Evolutionary conservation across 345 rosid species (phyloP).

Genomic region (Schrenkiella parvula): DNA sequence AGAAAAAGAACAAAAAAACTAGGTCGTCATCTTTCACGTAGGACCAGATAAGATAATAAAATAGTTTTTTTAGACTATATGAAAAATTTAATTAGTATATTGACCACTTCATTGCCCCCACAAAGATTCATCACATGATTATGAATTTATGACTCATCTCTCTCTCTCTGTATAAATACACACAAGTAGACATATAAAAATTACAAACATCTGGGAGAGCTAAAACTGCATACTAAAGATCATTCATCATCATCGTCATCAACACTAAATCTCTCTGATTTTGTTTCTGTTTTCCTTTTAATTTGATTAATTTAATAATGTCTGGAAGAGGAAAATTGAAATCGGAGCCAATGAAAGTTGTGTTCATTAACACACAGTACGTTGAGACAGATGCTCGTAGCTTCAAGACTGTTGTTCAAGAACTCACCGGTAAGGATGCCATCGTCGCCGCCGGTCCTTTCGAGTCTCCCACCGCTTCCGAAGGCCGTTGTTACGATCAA

Average conservation of each 20-base stretch:
- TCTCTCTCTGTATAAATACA: conserved; percentile 4
- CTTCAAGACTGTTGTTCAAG: conserved; percentile 56
- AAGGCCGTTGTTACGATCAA: not conserved
- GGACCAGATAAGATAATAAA: conserved; percentile 5
- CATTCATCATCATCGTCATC: not conserved
- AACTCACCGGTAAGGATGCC: conserved; percentile 52
- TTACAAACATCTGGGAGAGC: conserved; percentile 10
- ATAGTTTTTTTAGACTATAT: no score
- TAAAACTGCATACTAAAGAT: conserved; percentile 1
- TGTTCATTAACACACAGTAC: conserved; percentile 42
- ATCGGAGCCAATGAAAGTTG: conserved; percentile 41
- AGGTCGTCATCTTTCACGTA: conserved; percentile 18
- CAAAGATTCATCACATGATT: not conserved
- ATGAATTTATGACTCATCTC: not conserved
- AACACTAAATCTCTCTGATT: not conserved
- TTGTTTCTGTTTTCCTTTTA: not conserved
- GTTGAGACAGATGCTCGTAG: conserved; percentile 46
- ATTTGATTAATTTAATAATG: not conserved
- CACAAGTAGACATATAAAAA: not conserved
- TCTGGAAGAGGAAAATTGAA: conserved; percentile 28
- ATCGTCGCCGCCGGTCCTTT: conserved; percentile 26
- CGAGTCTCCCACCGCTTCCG: conserved; percentile 6
- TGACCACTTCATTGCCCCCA: conserved; percentile 1
- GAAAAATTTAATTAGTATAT: not conserved
- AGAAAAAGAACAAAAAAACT: not conserved